A percentile compares a stretch with the other conserved stretches of the same genome.
Conservation (phyloP, 2,329 filamentous ascomycete genomes). For the Diaporthe nobilis region DNA sequence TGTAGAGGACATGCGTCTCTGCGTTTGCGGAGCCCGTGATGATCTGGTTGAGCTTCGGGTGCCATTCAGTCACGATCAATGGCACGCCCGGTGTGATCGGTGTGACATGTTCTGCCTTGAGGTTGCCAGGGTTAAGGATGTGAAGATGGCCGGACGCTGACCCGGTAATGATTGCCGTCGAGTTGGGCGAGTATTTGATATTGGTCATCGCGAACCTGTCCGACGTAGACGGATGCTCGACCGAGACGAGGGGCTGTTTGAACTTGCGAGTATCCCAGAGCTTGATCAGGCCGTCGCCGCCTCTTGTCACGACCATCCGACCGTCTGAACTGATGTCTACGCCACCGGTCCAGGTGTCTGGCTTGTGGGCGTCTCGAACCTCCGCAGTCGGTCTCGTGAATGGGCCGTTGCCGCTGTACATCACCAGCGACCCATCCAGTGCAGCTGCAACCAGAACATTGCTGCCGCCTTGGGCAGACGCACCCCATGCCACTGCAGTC, state of each 20-base stretch:
- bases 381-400: slow-evolving; percentile 86
- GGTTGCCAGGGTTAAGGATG: slow-evolving; percentile 92
- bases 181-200: slow-evolving; percentile 90
- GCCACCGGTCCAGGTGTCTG: slow-evolving; percentile 91
- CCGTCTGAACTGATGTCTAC: slow-evolving; percentile 93
- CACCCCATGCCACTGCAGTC: slow-evolving; percentile 92
- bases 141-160: slow-evolving; percentile 89
- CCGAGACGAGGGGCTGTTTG: slow-evolving; percentile 86
- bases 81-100: slow-evolving; percentile 89
- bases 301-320: slow-evolving; percentile 88
- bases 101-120: slow-evolving; percentile 87
- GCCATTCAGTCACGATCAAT: slow-evolving; percentile 90
- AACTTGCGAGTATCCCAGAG: slow-evolving; percentile 98
- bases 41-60: slow-evolving; percentile 95
- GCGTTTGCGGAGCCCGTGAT: slow-evolving; percentile 93
- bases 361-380: slow-evolving; percentile 84
- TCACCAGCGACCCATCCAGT: slow-evolving; percentile 88
- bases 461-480: slow-evolving; percentile 80
- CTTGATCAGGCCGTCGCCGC: slow-evolving; percentile 93
- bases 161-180: slow-evolving; percentile 88
- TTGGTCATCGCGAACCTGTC: slow-evolving; percentile 87
- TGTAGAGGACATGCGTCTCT: slow-evolving; percentile 92
- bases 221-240: slow-evolving; percentile 85
- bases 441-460: slow-evolving; percentile 86
- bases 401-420: slow-evolving; percentile 93